Percentiles rank a stretch among this genome's conserved stretches.
Evolutionary conservation across 2,329 filamentous ascomycete species (phyloP).

Genomic region (Setomelanomma holmii): DNA sequence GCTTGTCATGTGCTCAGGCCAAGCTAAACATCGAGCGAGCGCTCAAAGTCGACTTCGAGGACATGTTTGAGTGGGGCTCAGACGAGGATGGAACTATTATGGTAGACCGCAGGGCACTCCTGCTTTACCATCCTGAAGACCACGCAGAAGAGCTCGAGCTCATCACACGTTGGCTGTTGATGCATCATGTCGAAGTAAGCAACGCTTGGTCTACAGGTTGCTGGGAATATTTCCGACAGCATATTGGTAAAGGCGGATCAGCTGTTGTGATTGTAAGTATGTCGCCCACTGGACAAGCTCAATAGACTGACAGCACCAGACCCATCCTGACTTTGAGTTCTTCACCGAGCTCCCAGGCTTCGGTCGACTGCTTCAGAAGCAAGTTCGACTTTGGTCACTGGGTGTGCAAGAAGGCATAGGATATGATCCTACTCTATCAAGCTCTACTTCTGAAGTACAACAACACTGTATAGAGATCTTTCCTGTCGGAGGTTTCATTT

Average conservation of each 20-base stretch:
- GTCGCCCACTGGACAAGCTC: not conserved
- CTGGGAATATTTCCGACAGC: constrained; percentile 35
- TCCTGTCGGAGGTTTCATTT: constrained; percentile 48
- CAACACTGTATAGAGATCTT: constrained; percentile 45
- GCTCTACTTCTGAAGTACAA: constrained; percentile 17
- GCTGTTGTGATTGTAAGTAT: constrained; percentile 38
- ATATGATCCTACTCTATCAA: constrained; percentile 19
- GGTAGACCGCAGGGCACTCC: constrained; percentile 32
- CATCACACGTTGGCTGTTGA: constrained; percentile 39
- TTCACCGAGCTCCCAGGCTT: constrained; percentile 43
- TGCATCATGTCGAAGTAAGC: constrained; percentile 38
- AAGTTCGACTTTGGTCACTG: constrained; percentile 44
- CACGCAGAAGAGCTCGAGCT: constrained; percentile 39
- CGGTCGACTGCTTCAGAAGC: constrained; percentile 35
- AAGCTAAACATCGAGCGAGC: constrained; percentile 23
- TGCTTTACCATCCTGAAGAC: constrained; percentile 36
- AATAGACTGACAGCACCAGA: constrained; percentile 23
- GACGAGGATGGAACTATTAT: constrained; percentile 6
- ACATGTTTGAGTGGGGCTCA: constrained; percentile 30
- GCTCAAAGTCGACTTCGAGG: constrained; percentile 27
- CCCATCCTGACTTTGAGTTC: constrained; percentile 39
- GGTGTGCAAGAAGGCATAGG: constrained; percentile 32
- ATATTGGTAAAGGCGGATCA: constrained; percentile 23
- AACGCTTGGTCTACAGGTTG: constrained; percentile 30
- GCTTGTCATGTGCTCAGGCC: constrained; percentile 12